These are phyloP conservation scores for Cantharellus cinnabarinus DNA, from an alignment of 768 basidiomycete species.

Conservation along the genomic window DNA sequence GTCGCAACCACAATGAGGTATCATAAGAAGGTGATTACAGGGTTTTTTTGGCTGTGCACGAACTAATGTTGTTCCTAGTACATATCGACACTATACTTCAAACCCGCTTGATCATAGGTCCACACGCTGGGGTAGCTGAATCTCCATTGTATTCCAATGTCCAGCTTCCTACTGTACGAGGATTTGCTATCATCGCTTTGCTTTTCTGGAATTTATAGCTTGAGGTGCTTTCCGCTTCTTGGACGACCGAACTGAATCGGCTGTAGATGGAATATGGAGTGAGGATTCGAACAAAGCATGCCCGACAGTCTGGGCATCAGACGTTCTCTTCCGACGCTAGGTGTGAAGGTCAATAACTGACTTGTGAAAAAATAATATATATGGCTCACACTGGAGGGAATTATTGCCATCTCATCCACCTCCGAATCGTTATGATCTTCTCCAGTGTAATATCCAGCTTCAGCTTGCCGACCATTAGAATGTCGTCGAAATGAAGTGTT, in stretches of 20 bases:
- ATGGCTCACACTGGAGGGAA: not conserved
- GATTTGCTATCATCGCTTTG: too few species aligned
- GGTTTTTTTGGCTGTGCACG: not conserved
- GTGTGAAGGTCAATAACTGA: too few species aligned
- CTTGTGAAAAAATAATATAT: too few species aligned
- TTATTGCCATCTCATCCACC: not conserved
- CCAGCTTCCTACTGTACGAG: too few species aligned
- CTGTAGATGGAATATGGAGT: too few species aligned
- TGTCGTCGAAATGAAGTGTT: not conserved
- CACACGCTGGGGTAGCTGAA: not conserved
- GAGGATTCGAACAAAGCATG: too few species aligned
- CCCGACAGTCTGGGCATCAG: too few species aligned
- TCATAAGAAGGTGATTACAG: conserved; percentile 50
- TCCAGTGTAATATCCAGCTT: not conserved
- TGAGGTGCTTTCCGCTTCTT: too few species aligned
- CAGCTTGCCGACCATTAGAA: not conserved
- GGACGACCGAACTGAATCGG: too few species aligned
- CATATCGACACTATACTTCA: conserved; percentile 71
- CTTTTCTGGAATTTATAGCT: too few species aligned
- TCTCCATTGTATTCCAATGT: not conserved
- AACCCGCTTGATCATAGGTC: conserved; percentile 20
- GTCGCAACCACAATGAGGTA: conserved; percentile 86
- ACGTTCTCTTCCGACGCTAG: too few species aligned
- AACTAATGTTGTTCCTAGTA: conserved; percentile 26
- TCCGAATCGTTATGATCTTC: not conserved